Evolutionary conservation across 805 yeast genomes (phyloP), one percentile per base, ranked within the genome.

Genomic region (Ogataea angusta): DNA sequence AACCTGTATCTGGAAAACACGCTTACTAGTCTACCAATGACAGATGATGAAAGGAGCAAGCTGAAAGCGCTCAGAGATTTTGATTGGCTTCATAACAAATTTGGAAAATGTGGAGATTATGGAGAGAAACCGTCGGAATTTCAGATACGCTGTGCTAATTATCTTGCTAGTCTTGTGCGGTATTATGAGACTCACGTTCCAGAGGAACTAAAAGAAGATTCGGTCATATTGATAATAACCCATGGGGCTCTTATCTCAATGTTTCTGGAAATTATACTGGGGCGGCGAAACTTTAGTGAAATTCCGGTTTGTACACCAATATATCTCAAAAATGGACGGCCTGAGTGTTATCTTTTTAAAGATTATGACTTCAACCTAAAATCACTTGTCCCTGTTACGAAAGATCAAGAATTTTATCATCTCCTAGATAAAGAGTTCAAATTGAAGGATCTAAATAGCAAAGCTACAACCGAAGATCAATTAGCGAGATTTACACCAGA

Each of bases 171-270:
- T 6, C 52, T 70, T 8, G 40, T 67, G 12, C 66, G 63, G 37
- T 57, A 52, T 35, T 60, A 64, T 36, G 51, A 57, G 18, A 47
- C 43, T 8, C 37, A 44, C n/a, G 52, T 62, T 9, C 36, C 43
- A 2, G 50, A 51, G 5, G 46, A 50, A 26, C 56, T 61, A 6
- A 59, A 66, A 25, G 58, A 57, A 30, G 53, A 64, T 26, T 57
- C 64, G 3, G 51, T 63, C 1, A 46, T 70, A 3, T 41, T 60
- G 17, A 46, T 70, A 12, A 56, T 70, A 45, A 58, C 73, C 4
- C 75, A 70, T 43, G 75, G 75, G 6, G 73, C 75, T 1, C 64
- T 69, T 33, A 67, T 68, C 10, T 60, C 72, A 14, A 56, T 67
- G 16, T 45, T 70, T 5, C 46, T 70, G 12, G 70, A 70, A 30